phyloP scores from a whole-genome alignment of 495 filamentous ascomycete genomes.

The Xylaria longipes region DNA sequence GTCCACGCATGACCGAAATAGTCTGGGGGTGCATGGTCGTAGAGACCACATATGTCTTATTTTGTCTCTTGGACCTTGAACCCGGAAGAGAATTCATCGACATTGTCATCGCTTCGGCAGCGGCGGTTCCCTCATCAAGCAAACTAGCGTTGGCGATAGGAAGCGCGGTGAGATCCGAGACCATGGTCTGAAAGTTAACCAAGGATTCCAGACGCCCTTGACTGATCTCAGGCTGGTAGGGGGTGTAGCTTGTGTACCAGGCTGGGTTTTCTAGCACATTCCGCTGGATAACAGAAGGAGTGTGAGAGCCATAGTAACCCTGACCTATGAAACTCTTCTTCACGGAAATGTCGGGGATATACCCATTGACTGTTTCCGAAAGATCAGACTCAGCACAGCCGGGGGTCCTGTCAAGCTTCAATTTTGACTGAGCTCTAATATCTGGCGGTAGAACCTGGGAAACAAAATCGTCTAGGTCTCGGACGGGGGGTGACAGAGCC shows the following conservation, averaged over 20 bases:
- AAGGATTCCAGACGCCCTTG: constrained; percentile 93
- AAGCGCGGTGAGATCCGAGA: constrained; percentile 86
- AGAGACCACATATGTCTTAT: constrained; percentile 85
- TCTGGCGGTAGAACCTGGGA: constrained; percentile 82
- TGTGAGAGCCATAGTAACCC: constrained; percentile 86
- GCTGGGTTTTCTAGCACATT: constrained; percentile 94
- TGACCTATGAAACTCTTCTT: constrained; percentile 78
- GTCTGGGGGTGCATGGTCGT: constrained; percentile 88
- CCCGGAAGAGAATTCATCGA: constrained; percentile 78
- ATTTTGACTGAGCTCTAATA: constrained; percentile 73
- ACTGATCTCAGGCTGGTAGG: constrained; percentile 98
- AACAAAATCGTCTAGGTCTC: constrained; percentile 85
- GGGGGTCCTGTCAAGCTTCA: constrained; percentile 55
- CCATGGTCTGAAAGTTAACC: constrained; percentile 96
- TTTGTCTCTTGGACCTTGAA: constrained; percentile 72
- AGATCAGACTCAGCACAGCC: constrained; percentile 69
- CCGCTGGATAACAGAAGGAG: constrained; percentile 91
- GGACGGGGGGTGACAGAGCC: constrained; percentile 74
- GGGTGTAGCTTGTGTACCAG: constrained; percentile 99
- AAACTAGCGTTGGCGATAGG: constrained; percentile 94
- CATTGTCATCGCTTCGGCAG: constrained; percentile 97
- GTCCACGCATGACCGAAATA: constrained; percentile 80
- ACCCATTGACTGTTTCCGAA: constrained; percentile 65
- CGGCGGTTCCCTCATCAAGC: constrained; percentile 92
- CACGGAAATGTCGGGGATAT: constrained; percentile 69